Evolutionary conservation across 441 rosid genomes (phyloP).

Genomic region (Isatis lusitanica): DNA sequence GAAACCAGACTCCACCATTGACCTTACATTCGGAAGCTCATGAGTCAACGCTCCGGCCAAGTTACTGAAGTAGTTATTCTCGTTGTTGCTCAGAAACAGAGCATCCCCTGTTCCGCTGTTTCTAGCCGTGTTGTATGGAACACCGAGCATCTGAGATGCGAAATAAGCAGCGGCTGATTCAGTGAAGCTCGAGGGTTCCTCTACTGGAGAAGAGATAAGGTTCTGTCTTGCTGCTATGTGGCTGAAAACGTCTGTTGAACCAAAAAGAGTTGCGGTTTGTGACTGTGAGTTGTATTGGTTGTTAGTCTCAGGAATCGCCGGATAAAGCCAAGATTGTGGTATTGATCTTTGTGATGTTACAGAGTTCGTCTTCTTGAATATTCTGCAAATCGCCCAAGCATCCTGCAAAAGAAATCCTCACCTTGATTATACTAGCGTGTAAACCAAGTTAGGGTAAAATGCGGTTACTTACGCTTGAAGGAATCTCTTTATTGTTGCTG

Average conservation of each 20-base stretch:
- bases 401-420: conserved; percentile 46
- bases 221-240: conserved; percentile 21
- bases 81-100: conserved; percentile 20
- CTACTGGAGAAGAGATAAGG: conserved; percentile 4
- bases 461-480: conserved; percentile 52
- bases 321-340: conserved; percentile 60
- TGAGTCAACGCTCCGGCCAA: conserved; percentile 19
- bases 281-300: conserved; percentile 26
- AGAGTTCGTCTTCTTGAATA: conserved; percentile 85
- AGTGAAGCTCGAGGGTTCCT: conserved; percentile 4
- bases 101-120: conserved; percentile 24
- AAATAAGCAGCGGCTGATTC: conserved; percentile 21
- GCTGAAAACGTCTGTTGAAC: conserved; percentile 23
- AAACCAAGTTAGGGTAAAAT: conserved; percentile 4
- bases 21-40: conserved; percentile 23
- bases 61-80: conserved; percentile 25
- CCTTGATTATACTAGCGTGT: neutral
- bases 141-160: conserved; percentile 36
- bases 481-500: conserved; percentile 46
- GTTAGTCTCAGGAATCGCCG: conserved; percentile 16
- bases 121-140: conserved; percentile 14
- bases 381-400: conserved; percentile 97
- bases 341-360: conserved; percentile 67
- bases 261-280: conserved; percentile 18
- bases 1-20: conserved; percentile 15